phyloP scores from a whole-genome alignment of 345 rosid genomes.

The Eucalyptus fibrosa region DNA sequence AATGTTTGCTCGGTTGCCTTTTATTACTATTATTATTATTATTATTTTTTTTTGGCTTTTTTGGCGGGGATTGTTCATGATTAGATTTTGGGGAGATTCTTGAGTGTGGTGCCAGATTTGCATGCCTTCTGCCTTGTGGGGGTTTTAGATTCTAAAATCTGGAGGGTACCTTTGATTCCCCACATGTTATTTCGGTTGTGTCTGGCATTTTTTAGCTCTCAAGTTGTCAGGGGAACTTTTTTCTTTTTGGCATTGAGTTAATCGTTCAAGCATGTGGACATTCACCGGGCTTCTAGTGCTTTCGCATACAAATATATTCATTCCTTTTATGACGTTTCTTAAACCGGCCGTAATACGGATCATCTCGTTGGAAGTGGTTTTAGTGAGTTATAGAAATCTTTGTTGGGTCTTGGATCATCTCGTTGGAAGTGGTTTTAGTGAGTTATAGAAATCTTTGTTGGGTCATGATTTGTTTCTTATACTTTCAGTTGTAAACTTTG shows the following conservation, averaged over 20 bases:
- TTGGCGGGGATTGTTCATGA: background rate
- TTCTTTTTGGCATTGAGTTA: background rate
- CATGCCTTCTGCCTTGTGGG: background rate
- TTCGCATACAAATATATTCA: background rate
- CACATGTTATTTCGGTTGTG: background rate
- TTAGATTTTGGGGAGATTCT: background rate
- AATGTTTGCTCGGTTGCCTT: background rate
- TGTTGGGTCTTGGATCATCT: background rate
- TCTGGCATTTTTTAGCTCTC: background rate
- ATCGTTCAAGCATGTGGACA: background rate
- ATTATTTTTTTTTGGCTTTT: background rate
- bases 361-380: background rate
- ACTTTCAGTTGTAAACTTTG: background rate
- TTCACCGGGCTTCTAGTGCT: background rate
- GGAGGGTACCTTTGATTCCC: background rate
- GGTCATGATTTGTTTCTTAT: background rate
- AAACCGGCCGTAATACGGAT: background rate
- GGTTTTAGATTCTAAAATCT: background rate
- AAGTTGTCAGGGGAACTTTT: background rate
- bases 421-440: background rate
- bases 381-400: background rate
- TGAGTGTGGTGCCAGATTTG: background rate
- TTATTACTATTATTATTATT: background rate
- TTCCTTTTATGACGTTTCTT: background rate
- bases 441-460: background rate